Evolutionary conservation across 768 basidiomycete genomes (phyloP), one percentile per base, ranked within the genome.

Genomic region (Amanita fuliginea): DNA sequence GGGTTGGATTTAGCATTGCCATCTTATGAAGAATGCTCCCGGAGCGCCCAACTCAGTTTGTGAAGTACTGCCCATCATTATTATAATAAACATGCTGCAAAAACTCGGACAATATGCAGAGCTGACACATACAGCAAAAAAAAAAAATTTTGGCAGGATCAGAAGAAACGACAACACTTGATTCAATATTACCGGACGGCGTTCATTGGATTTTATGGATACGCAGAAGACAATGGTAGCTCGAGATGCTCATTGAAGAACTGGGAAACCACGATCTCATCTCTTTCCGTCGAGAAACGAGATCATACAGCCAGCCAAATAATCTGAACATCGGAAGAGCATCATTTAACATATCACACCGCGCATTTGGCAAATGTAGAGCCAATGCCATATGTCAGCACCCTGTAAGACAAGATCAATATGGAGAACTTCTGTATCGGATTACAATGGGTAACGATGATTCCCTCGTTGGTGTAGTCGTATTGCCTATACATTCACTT

Each of bases 21-120:
- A 1, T 62, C 76, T 46, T 76, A 70, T 46, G 66, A 72, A 49
- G 63, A 71, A 55, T 71, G 71, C 2, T 73, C 73, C 3, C 56
- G 64, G 69, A 14, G 67, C 72, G 1, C 64, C 64, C 4, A 51
- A 60, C 6, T 63, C 65, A 54, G 73, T 74, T 53, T 45, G 66
- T 47, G 42, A 44, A 32, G 35, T 46, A 42, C 19, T 35, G 14
- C 14, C 9, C 33, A n/a, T 26, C 24, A 34, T 18, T 13, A 19
- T 39, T 16, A 67, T 68, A 32, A n/a, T n/a, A n/a, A n/a, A n/a
- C n/a, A n/a, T n/a, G n/a, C 62, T 75, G 6, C 62, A 65, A 42
- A 66, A 63, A 46, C 63, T 75, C 9, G 57, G 54, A 13, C 55
- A 59, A 24, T 66, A 72, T 10, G 73, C 73, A 1, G n/a, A n/a